Conservation (phyloP, 805 yeast genomes). For the Kurtzmaniella fragi region DNA sequence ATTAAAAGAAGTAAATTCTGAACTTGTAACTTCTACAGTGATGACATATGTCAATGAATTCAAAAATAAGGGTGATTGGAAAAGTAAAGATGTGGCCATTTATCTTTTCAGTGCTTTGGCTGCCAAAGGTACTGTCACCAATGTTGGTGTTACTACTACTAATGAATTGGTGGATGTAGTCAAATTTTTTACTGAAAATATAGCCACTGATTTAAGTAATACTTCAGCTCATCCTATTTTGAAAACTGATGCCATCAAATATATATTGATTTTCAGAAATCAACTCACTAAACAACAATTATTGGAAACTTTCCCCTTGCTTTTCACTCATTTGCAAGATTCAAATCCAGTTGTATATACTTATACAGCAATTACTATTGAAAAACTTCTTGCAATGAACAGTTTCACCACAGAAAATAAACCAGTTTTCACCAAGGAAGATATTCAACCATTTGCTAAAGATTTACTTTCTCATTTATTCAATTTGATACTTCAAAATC, state of each 20-base stretch:
- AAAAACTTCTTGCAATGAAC: slow-evolving; percentile 77
- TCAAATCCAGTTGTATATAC: slow-evolving; percentile 77
- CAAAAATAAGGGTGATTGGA: slow-evolving; percentile 61
- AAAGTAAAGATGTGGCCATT: slow-evolving; percentile 78
- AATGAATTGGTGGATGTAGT: slow-evolving; percentile 83
- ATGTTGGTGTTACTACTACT: slow-evolving; percentile 81
- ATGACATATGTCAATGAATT: slow-evolving; percentile 67
- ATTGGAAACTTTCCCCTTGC: slow-evolving; percentile 69
- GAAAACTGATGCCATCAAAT: slow-evolving; percentile 89
- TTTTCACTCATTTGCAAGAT: slow-evolving; percentile 64
- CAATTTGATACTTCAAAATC: slow-evolving; percentile 46
- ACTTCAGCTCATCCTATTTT: slow-evolving; percentile 59
- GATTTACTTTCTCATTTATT: slow-evolving; percentile 64
- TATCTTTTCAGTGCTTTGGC: slow-evolving; percentile 87
- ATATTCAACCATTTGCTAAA: slow-evolving; percentile 57
- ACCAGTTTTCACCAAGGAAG: slow-evolving; percentile 66
- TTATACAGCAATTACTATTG: slow-evolving; percentile 89
- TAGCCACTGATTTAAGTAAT: slow-evolving; percentile 74
- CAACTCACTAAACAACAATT: slow-evolving; percentile 87
- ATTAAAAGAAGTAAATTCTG: slow-evolving; percentile 73
- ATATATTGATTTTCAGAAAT: slow-evolving; percentile 83
- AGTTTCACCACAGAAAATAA: slow-evolving; percentile 44
- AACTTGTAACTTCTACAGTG: slow-evolving; percentile 67
- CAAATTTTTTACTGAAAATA: slow-evolving; percentile 71
- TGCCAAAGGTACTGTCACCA: slow-evolving; percentile 83